Conservation (phyloP, 495 filamentous ascomycete genomes). For the Aspergillus campestris region DNA sequence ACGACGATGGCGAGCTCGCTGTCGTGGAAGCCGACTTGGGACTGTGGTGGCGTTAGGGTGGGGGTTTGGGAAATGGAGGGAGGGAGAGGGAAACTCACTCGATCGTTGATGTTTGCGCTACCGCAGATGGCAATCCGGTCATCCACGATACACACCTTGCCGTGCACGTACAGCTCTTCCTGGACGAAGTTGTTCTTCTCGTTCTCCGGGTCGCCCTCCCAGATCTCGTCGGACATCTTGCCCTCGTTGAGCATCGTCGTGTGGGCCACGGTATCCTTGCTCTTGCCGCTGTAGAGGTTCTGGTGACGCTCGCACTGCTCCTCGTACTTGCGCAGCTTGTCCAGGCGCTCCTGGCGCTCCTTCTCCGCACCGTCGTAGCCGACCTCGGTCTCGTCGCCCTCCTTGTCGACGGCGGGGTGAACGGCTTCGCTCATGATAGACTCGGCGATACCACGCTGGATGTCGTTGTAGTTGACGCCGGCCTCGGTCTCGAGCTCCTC, state of each 20-base stretch:
- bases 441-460: constrained; percentile 77
- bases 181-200: constrained; percentile 86
- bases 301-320: constrained; percentile 37
- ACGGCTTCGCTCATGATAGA: constrained; percentile 74
- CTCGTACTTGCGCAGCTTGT: constrained; percentile 59
- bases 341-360: constrained; percentile 33
- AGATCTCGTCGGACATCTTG: constrained; percentile 58
- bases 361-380: constrained; percentile 27
- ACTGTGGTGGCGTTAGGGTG: constrained; percentile 29
- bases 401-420: constrained; percentile 48
- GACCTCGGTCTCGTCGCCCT: constrained; percentile 34
- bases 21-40: constrained; percentile 82
- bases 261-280: constrained; percentile 65
- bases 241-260: constrained; percentile 68
- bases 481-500: constrained; percentile 65
- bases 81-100: constrained; percentile 35
- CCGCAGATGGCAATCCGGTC: constrained; percentile 78
- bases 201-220: constrained; percentile 59
- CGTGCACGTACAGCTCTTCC: constrained; percentile 91
- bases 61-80: neutral
- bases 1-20: constrained; percentile 89
- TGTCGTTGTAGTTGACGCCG: constrained; percentile 72
- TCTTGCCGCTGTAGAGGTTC: constrained; percentile 27
- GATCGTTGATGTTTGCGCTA: constrained; percentile 86
- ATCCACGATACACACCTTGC: constrained; percentile 80